These are phyloP conservation scores for Miscanthus lutarioriparius DNA, from an alignment of 176 grass and related monocot species.

Conservation along the genomic window DNA sequence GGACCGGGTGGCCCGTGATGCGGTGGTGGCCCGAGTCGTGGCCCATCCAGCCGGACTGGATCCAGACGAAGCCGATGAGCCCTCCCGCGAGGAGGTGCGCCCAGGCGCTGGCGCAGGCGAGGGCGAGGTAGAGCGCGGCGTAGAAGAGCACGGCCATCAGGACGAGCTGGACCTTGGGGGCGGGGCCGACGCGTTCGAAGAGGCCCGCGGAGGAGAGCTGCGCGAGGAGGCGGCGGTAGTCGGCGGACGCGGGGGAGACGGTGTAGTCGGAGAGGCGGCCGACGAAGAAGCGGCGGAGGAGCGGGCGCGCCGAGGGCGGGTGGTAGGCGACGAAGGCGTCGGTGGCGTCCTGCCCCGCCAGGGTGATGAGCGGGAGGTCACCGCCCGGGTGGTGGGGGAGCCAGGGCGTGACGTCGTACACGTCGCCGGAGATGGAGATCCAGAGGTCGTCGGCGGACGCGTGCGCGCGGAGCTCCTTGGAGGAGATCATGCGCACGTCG, in stretches of 20 bases:
- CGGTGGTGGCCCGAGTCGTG: slow-evolving; percentile 84
- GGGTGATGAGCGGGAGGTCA: slow-evolving; percentile 64
- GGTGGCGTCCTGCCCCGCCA: slow-evolving; percentile 76
- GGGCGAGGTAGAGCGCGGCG: slow-evolving; percentile 38
- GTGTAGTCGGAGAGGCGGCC: slow-evolving; percentile 67
- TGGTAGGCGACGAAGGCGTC: slow-evolving; percentile 90
- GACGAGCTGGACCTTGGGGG: slow-evolving; percentile 29
- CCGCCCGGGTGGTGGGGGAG: slow-evolving; percentile 65
- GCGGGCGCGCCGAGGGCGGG: slow-evolving; percentile 53
- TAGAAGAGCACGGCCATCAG: slow-evolving; percentile 41
- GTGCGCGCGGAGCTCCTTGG: slow-evolving; percentile 64
- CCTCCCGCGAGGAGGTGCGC: slow-evolving; percentile 55
- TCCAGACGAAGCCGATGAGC: slow-evolving; percentile 69
- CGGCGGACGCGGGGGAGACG: slow-evolving; percentile 59
- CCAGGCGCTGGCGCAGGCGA: slow-evolving; percentile 29
- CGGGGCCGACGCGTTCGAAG: slow-evolving; percentile 59
- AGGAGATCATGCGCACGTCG: slow-evolving; percentile 50
- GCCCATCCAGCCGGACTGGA: slow-evolving; percentile 87
- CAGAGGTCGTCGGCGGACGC: slow-evolving; percentile 53
- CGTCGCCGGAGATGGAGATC: slow-evolving; percentile 85
- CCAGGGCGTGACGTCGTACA: slow-evolving; percentile 87
- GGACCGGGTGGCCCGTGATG: slow-evolving; percentile 27
- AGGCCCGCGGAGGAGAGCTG: slow-evolving; percentile 64
- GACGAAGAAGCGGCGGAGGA: slow-evolving; percentile 61
- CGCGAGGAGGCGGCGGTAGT: slow-evolving; percentile 73